A percentile compares a stretch with the other conserved stretches of the same genome.
phyloP scores from a whole-genome alignment of 768 basidiomycete genomes.

The Mycena amicta region DNA sequence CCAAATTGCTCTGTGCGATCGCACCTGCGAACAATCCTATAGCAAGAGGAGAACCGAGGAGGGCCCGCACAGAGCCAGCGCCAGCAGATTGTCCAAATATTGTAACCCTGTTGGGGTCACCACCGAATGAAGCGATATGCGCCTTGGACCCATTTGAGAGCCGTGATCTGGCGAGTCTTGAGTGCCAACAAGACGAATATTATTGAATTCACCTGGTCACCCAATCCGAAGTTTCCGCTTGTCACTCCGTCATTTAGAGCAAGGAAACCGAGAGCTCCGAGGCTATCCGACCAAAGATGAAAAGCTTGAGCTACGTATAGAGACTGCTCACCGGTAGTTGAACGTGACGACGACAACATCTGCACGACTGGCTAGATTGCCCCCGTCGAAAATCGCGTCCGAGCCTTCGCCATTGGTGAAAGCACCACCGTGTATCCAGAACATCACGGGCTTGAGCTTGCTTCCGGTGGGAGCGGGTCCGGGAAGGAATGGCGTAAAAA shows the following conservation, averaged over 20 bases:
- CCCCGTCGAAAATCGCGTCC: constrained; percentile 45
- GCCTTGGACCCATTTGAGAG: constrained; percentile 48
- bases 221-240: constrained; percentile 49
- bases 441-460: constrained; percentile 44
- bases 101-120: constrained; percentile 54
- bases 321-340: constrained; percentile 42
- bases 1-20: constrained; percentile 50
- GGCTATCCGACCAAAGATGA: too few species aligned
- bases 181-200: constrained; percentile 22
- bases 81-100: constrained; percentile 61
- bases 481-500: constrained; percentile 45
- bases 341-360: constrained; percentile 43
- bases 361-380: constrained; percentile 45
- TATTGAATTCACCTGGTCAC: constrained; percentile 41
- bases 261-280: constrained; percentile 47
- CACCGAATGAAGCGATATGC: constrained; percentile 60
- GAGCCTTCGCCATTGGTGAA: constrained; percentile 43
- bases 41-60: constrained; percentile 37
- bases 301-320: constrained; percentile 31
- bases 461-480: constrained; percentile 14
- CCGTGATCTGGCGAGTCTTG: constrained; percentile 34
- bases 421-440: constrained; percentile 56
- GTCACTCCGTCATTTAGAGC: constrained; percentile 43
- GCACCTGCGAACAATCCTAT: constrained; percentile 43
- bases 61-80: constrained; percentile 44